Evolutionary conservation across 805 yeast species (phyloP), one percentile per base, ranked within the genome.

Genomic region (Clavispora phyllophila): DNA sequence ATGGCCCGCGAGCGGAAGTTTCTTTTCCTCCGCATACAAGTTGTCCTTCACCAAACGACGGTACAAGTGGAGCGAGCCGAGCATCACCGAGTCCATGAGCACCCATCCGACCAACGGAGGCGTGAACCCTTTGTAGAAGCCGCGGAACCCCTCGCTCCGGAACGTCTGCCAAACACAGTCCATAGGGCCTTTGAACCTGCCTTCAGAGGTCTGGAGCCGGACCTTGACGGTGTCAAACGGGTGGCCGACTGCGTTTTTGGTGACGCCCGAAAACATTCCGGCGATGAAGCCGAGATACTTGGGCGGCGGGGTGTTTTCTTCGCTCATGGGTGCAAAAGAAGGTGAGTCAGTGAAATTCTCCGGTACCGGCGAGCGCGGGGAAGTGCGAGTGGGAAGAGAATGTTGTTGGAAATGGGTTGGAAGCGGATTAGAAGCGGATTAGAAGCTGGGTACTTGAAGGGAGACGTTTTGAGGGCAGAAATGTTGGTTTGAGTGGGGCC

Each of bases 101-200:
- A 89, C 87, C 96, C 96, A 89, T 0, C 96, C 97, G 17, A 87
- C 79, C 50, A 89, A 70, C 1, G 96, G 96, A 4, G 97, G 96
- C 0, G 96, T 87, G 50, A 89, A 87, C 0, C 97, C 97, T 52
- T 88, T 80, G 59, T 87, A 89, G 42, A 89, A 77, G 1, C 96
- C 97, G 27, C 73, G 63, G 5, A 82, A 48, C 3, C 96, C 96
- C 59, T 89, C 96, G 22, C 81, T 77, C 47, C 67, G 69, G 20
- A 84, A 57, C 0, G 96, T 89, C 57, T 84, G 80, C 54, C 70
- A 52, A 4, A 86, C 81, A 61, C 96, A 87, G 57, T 89, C 95
- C 54, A 84, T 56, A 0, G 96, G 93, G 2, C 95, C 96, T 41
- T 70, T 80, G 69, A 87, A 87, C 39, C 81, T 68, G 12, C 73